These are phyloP conservation scores for Phaeolepiota aurea DNA, from an alignment of 768 basidiomycete species.

Conservation along the genomic window DNA sequence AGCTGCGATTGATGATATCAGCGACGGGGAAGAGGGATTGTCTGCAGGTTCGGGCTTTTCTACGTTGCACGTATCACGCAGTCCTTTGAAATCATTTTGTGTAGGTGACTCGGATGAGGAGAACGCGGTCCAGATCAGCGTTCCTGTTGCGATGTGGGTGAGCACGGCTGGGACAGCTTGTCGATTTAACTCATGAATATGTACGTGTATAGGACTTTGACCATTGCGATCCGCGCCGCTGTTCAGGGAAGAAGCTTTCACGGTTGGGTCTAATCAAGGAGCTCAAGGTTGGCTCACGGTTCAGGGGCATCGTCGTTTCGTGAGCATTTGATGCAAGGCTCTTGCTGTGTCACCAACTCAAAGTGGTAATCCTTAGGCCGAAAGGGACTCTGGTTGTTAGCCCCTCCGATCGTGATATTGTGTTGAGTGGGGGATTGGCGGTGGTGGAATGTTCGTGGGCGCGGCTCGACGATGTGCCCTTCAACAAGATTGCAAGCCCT, in stretches of 20 bases:
- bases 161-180: constrained; percentile 21
- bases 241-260: constrained; percentile 82
- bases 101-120: constrained; percentile 15
- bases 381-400: constrained; percentile 74
- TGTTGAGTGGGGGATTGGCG: constrained; percentile 70
- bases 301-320: constrained; percentile 92
- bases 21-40: constrained; percentile 26
- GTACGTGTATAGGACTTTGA: constrained; percentile 96
- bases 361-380: constrained; percentile 43
- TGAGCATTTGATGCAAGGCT: constrained; percentile 31
- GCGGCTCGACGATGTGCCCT: constrained; percentile 89
- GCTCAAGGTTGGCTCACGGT: constrained; percentile 76
- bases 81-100: background rate
- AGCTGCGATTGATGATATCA: constrained; percentile 44
- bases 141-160: constrained; percentile 97
- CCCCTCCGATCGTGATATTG: constrained; percentile 77
- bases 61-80: background rate
- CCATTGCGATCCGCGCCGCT: constrained; percentile 87
- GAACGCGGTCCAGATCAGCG: constrained; percentile 28
- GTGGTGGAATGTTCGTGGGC: constrained; percentile 99
- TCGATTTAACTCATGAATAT: constrained; percentile 1
- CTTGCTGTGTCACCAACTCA: constrained; percentile 1
- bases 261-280: constrained; percentile 79
- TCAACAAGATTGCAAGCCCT: constrained; percentile 86
- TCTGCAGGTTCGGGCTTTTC: constrained; percentile 12